Base-by-base conservation (phyloP, 2,329 filamentous ascomycete genomes). In the Epichloe sp. region DNA sequence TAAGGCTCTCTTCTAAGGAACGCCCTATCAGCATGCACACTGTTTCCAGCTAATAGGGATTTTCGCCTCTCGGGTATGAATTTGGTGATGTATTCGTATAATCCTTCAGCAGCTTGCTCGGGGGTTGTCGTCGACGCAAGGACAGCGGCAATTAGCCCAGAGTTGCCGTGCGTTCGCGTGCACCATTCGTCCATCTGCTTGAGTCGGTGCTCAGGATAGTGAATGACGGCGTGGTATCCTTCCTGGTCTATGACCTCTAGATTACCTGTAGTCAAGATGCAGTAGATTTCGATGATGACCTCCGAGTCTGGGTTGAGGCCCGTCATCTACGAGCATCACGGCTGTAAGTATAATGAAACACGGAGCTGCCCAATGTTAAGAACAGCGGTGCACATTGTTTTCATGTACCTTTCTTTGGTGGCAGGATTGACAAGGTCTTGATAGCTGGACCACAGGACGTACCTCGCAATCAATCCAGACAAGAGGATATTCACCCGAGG, bases 101-200 rank as follows among this genome's bases (percentile, higher is more conserved):
- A 75, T 14, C 75, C 78, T 6, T 77, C 71, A 6, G 90, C 85
- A 0, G 90, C 91, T 62, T 82, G 70, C 54, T 84, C 76, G 1
- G 87, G 76, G 76, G 84, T 88, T 2, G 80, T 85, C 1, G 74
- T 79, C 0, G 90, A 95, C 35, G 79, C 72, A 46, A 91, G 71
- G 49, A 89, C 88, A 15, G 83, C 81, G 47, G 79, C 76, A 0
- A 87, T 93, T 50, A 98, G 79, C 10, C 93, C 93, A n/a, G 83
- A 89, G 49, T 78, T 71, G 59, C 76, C 80, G 67, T 97, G 93
- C 47, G 87, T 90, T 49, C 74, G 72, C 48, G 78, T 86, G 68
- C 93, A 97, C 93, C 93, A 98, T 48, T 84, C 82, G 59, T 86
- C 87, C 80, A 98, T 97, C 61, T 73, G 67, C 61, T 84, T 82